These are phyloP conservation scores for Porphyrellus sp. DNA, from an alignment of 1,284 basidiomycete species.

Conservation along the genomic window DNA sequence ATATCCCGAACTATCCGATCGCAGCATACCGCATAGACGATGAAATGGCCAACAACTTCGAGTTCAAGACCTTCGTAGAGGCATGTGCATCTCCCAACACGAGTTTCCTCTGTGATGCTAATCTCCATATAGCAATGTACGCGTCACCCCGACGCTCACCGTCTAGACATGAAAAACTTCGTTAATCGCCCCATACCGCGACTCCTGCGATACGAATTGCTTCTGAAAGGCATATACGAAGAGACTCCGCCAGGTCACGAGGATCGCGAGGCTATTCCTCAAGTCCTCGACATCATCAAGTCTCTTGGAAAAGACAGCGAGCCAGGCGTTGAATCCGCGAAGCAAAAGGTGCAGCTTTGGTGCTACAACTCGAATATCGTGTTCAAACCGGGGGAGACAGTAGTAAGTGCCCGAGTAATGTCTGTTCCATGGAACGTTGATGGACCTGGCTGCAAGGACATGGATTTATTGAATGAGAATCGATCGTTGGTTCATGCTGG, in stretches of 20 bases:
- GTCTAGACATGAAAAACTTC: constrained; percentile 84
- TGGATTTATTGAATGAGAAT: constrained; percentile 83
- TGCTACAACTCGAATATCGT: constrained; percentile 74
- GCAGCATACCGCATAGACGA: constrained; percentile 89
- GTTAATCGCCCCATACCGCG: constrained; percentile 88
- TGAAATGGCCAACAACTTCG: constrained; percentile 76
- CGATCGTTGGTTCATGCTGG: constrained; percentile 82
- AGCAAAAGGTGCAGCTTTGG: constrained; percentile 87
- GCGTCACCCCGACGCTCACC: constrained; percentile 72
- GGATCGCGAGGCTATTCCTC: constrained; percentile 75
- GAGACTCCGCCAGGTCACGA: constrained; percentile 72
- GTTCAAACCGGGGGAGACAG: constrained; percentile 75
- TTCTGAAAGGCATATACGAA: constrained; percentile 77
- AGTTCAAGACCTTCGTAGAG: constrained; percentile 82
- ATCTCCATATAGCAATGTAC: constrained; percentile 53
- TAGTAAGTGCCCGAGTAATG: constrained; percentile 49
- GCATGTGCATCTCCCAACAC: constrained; percentile 42
- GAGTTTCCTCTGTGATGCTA: neutral
- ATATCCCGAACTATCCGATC: constrained; percentile 91
- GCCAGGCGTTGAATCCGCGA: constrained; percentile 77
- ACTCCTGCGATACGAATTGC: constrained; percentile 83
- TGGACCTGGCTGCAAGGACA: constrained; percentile 51
- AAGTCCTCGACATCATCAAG: constrained; percentile 83
- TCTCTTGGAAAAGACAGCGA: constrained; percentile 81
- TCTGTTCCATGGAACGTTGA: neutral